A percentile compares a stretch with the other conserved stretches of the same genome.
Evolutionary conservation across 2,329 filamentous ascomycete genomes (phyloP).

Genomic region (Pestalotiopsis fici): DNA sequence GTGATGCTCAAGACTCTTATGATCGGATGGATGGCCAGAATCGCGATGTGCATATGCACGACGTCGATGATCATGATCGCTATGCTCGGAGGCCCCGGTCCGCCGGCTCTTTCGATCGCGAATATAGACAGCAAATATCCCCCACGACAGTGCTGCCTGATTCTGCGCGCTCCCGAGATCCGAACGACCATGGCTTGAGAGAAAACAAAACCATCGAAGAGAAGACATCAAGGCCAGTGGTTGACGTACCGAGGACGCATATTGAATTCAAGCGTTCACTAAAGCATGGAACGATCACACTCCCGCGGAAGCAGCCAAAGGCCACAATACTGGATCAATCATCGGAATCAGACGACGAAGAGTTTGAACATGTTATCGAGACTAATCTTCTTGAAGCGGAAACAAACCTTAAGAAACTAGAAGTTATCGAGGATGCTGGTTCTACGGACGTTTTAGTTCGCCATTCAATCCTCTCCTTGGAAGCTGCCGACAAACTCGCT

Average conservation of each 20-base stretch:
- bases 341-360: conserved; percentile 57
- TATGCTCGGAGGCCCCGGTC: conserved; percentile 22
- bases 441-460: conserved; percentile 44
- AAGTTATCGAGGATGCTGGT: conserved; percentile 36
- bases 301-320: conserved; percentile 37
- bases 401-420: conserved; percentile 47
- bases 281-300: conserved; percentile 34
- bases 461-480: conserved; percentile 49
- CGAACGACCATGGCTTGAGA: neutral
- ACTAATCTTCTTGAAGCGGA: conserved; percentile 54
- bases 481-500: conserved; percentile 48
- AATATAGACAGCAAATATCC: conserved; percentile 20
- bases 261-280: conserved; percentile 18
- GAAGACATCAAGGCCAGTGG: conserved; percentile 11
- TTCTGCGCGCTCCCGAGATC: conserved; percentile 13
- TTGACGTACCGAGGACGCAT: neutral
- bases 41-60: conserved; percentile 19
- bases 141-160: conserved; percentile 12
- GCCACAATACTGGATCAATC: conserved; percentile 39
- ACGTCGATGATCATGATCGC: conserved; percentile 14
- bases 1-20: conserved; percentile 49
- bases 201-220: conserved; percentile 5
- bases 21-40: conserved; percentile 15
- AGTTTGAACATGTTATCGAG: conserved; percentile 59
- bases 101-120: conserved; percentile 21